Evolutionary conservation across 2,329 filamentous ascomycete species (phyloP).

Genomic region (Pseudogymnoascus sp.): DNA sequence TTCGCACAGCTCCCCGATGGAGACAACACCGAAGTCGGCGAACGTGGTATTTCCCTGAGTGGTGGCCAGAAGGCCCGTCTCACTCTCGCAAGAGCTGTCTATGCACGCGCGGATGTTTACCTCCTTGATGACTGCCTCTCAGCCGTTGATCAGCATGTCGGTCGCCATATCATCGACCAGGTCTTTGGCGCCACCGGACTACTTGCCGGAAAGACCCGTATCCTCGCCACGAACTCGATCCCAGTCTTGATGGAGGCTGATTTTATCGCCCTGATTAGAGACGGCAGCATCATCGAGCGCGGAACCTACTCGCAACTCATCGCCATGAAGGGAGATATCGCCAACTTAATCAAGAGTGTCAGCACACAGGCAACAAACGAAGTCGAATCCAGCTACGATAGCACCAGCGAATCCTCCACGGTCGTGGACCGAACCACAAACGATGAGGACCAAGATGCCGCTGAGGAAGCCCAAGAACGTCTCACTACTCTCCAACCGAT

Average conservation of each 20-base stretch:
- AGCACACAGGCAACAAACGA: constrained; percentile 46
- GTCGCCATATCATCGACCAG: constrained; percentile 87
- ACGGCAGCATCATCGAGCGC: constrained; percentile 76
- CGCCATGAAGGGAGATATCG: constrained; percentile 87
- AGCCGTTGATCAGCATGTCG: constrained; percentile 97
- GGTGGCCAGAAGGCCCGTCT: constrained; percentile 94
- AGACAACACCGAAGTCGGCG: constrained; percentile 92
- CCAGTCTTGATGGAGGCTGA: constrained; percentile 84
- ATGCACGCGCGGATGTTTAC: constrained; percentile 94
- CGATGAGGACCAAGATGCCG: constrained; percentile 52
- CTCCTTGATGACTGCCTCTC: constrained; percentile 90
- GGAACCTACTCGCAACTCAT: constrained; percentile 88
- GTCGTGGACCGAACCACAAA: constrained; percentile 46
- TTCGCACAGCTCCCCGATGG: constrained; percentile 90
- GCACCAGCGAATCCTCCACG: constrained; percentile 51
- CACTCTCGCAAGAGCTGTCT: constrained; percentile 87
- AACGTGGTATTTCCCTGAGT: constrained; percentile 91
- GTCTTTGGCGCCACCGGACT: constrained; percentile 83
- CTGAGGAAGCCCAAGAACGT: constrained; percentile 72
- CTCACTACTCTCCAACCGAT: constrained; percentile 73
- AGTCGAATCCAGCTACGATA: constrained; percentile 40
- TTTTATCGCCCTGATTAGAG: constrained; percentile 77
- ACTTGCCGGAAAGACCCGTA: constrained; percentile 77
- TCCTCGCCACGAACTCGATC: constrained; percentile 93
- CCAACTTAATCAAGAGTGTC: constrained; percentile 73